Conservation (phyloP, 169 alveolate species). For the Perkinsus chesapeaki region DNA sequence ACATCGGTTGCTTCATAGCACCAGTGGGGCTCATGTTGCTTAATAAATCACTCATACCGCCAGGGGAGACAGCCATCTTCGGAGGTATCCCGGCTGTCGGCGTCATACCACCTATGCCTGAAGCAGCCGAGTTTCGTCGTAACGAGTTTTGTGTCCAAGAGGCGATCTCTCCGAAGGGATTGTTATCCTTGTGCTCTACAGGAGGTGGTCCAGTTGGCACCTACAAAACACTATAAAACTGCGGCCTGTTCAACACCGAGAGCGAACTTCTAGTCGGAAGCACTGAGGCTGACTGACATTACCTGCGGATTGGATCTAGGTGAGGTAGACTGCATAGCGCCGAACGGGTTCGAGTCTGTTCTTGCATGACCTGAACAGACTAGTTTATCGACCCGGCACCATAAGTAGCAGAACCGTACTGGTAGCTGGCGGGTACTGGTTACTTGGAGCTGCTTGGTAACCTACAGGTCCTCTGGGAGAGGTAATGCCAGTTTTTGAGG, state of each 20-base stretch:
- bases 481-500: too few relatives aligned
- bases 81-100: neutral
- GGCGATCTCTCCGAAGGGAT: neutral
- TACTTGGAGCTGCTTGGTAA: too few relatives aligned
- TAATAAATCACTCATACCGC: neutral
- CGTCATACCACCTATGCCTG: neutral
- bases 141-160: neutral
- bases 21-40: neutral
- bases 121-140: neutral
- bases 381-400: too few relatives aligned
- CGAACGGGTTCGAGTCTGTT: neutral
- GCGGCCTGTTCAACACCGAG: too few relatives aligned
- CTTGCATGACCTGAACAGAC: neutral
- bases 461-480: too few relatives aligned
- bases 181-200: neutral
- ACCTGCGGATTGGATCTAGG: neutral
- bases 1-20: neutral
- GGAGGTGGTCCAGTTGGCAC: neutral
- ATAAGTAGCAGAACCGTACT: too few relatives aligned
- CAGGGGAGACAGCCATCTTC: neutral
- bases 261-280: too few relatives aligned
- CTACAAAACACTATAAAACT: too few relatives aligned
- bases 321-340: neutral
- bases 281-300: neutral
- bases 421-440: too few relatives aligned